A percentile compares a stretch with the other conserved stretches of the same genome.
Conservation (phyloP, 2,329 filamentous ascomycete genomes). For the Colletotrichum siamense region DNA sequence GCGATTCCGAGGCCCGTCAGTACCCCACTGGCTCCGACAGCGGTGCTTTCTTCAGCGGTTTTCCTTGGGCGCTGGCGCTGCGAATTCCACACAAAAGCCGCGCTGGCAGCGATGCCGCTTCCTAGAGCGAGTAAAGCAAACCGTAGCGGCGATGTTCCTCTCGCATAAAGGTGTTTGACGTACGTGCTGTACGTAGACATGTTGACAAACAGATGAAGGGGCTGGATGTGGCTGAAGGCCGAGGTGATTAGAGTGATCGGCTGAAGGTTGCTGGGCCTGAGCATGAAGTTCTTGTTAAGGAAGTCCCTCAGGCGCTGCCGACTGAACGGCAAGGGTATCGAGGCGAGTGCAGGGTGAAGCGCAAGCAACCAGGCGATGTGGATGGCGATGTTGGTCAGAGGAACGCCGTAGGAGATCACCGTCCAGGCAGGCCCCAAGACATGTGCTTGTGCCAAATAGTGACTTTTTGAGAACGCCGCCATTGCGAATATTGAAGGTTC, state of each 20-base stretch:
- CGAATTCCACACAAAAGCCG: not conserved
- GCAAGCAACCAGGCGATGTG: constrained; percentile 15
- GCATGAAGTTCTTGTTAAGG: constrained; percentile 7
- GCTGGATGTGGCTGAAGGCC: constrained; percentile 13
- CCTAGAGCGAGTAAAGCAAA: constrained; percentile 3
- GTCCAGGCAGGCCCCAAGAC: not conserved
- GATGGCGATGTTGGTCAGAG: not conserved
- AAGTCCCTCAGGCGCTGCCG: not conserved
- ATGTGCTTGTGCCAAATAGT: not conserved
- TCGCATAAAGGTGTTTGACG: not conserved
- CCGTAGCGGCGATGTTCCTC: not conserved
- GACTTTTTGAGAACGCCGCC: not conserved
- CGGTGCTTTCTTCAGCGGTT: not conserved
- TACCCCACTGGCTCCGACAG: constrained; percentile 8
- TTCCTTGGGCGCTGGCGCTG: not conserved
- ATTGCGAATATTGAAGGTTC: not conserved
- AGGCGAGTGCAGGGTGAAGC: constrained; percentile 12
- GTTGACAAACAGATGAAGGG: constrained; percentile 12
- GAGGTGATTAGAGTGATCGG: constrained; percentile 4
- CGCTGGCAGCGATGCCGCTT: constrained; percentile 1
- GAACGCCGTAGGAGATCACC: constrained; percentile 4
- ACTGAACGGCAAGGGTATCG: constrained; percentile 2
- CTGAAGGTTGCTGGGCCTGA: not conserved
- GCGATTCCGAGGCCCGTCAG: constrained; percentile 10
- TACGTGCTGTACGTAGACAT: constrained; percentile 16